Evolutionary conservation across 2,329 filamentous ascomycete species (phyloP).

Genomic region (Ophiostoma himal-ulmi): DNA sequence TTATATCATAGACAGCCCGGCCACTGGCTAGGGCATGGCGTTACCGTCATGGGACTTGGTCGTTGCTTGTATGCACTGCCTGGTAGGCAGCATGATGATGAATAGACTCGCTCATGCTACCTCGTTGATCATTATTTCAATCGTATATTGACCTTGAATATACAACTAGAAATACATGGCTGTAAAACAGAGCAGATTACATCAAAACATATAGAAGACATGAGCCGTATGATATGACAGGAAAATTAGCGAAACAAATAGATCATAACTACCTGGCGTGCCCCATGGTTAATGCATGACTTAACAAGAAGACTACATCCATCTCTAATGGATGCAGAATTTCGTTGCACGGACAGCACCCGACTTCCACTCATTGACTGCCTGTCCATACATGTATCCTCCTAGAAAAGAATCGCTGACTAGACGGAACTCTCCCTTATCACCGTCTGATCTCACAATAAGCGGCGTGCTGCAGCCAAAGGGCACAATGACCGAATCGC

Average conservation of each 20-base stretch:
- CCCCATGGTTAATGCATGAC: no score
- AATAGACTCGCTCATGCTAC: neutral
- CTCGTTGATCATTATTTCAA: no score
- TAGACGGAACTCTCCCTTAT: slow-evolving; percentile 3
- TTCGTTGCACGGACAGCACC: neutral
- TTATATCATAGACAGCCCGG: slow-evolving; percentile 1
- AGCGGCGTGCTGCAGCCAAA: slow-evolving; percentile 11
- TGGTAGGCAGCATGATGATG: neutral
- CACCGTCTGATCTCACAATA: neutral
- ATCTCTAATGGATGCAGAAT: neutral
- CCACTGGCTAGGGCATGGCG: neutral
- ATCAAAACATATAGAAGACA: no score
- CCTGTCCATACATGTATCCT: slow-evolving; percentile 10
- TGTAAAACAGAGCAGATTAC: no score
- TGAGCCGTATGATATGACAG: no score
- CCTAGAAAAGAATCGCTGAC: slow-evolving; percentile 10
- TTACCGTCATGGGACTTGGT: neutral
- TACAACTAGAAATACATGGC: no score
- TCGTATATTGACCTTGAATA: no score
- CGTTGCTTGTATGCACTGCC: slow-evolving; percentile 1
- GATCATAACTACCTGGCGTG: no score
- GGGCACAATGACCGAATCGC: slow-evolving; percentile 10
- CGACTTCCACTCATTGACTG: neutral
- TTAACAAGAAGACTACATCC: no score
- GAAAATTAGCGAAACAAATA: no score